phyloP scores from a whole-genome alignment of 176 grass and related monocot genomes.

The Echinochloa phyllopogon region DNA sequence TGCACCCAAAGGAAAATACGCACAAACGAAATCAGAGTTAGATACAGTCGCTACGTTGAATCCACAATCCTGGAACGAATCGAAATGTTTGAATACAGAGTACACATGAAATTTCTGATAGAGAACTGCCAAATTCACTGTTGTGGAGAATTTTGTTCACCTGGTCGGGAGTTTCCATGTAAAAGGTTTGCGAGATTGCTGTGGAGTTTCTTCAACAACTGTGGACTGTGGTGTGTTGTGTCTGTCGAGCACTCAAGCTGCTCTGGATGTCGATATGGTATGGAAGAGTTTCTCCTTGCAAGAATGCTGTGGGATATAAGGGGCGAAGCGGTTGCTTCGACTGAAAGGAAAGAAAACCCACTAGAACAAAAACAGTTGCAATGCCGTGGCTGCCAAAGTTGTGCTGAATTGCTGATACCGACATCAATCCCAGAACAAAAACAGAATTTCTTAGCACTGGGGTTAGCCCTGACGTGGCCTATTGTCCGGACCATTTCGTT shows the following conservation, averaged over 20 bases:
- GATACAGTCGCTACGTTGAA: not conserved
- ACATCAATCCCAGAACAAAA: not conserved
- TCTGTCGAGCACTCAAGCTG: not conserved
- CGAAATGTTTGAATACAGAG: not conserved
- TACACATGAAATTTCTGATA: not conserved
- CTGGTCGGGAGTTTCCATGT: constrained; percentile 33
- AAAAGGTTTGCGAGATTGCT: not conserved
- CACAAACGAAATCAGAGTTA: not conserved
- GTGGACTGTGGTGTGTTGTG: not conserved
- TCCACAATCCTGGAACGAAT: not conserved
- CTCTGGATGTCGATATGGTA: not conserved
- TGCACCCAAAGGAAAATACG: not conserved
- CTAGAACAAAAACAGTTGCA: no score
- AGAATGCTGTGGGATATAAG: not conserved
- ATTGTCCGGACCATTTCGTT: not conserved
- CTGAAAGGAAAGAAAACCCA: not conserved
- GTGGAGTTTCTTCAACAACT: not conserved
- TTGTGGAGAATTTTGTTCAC: not conserved
- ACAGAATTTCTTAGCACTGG: not conserved
- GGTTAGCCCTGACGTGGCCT: not conserved
- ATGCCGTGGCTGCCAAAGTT: constrained; percentile 12
- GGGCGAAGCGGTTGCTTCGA: not conserved
- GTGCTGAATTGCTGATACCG: not conserved
- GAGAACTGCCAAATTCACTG: not conserved
- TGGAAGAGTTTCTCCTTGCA: not conserved